A percentile compares a stretch with the other conserved stretches of the same genome.
Evolutionary conservation across 2,329 filamentous ascomycete genomes (phyloP).

Genomic region (Pseudocercospora fuligena): DNA sequence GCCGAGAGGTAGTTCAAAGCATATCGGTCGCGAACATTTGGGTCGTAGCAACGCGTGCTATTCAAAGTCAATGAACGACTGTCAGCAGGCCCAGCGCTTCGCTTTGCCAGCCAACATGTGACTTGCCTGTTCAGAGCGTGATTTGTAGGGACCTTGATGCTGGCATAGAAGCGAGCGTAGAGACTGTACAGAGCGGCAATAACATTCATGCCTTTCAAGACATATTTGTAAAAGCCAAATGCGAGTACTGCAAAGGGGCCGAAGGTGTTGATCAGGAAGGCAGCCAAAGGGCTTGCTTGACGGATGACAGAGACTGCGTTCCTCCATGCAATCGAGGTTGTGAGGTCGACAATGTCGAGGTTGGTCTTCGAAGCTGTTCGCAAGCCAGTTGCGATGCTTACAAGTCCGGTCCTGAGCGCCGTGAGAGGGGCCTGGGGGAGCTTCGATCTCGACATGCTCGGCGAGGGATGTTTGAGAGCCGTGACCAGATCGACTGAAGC

Average conservation of each 20-base stretch:
- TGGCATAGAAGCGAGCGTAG: conserved; percentile 43
- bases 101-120: background rate
- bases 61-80: background rate
- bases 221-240: conserved; percentile 20
- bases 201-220: conserved; percentile 13
- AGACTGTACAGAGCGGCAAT: conserved; percentile 31
- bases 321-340: background rate
- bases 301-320: background rate
- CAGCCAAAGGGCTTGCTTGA: conserved; percentile 37
- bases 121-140: background rate
- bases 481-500: background rate
- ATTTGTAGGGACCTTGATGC: background rate
- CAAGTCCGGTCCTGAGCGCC: background rate
- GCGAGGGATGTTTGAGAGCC: background rate
- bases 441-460: background rate
- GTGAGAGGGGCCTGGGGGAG: background rate
- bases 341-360: background rate
- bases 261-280: conserved; percentile 6
- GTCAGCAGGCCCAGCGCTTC: background rate
- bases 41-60: background rate
- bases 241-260: conserved; percentile 19
- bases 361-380: background rate
- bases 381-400: background rate
- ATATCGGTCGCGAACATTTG: background rate
- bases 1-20: background rate